A percentile compares a stretch with the other conserved stretches of the same genome.
Conservation (phyloP, 2,329 filamentous ascomycete species). For the Botrytis cinerea region DNA sequence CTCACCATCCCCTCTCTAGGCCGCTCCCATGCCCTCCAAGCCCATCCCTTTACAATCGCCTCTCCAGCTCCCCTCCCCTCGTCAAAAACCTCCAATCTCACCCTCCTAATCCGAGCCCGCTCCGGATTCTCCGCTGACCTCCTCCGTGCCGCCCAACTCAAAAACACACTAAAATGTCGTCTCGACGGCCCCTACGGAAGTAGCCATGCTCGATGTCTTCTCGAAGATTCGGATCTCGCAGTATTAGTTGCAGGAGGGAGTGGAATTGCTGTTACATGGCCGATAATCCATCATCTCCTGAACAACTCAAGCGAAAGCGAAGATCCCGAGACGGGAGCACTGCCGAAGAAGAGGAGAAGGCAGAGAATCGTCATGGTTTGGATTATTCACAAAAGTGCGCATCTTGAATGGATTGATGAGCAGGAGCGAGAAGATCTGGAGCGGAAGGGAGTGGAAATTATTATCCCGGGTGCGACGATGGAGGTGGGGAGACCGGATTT, state of each 20-base stretch:
- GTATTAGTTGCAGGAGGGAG: constrained; percentile 64
- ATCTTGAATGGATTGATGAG: constrained; percentile 55
- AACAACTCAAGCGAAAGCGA: constrained; percentile 30
- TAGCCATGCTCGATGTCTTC: constrained; percentile 54
- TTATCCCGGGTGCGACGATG: constrained; percentile 56
- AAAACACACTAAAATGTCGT: constrained; percentile 49
- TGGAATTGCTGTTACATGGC: constrained; percentile 65
- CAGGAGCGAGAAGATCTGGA: constrained; percentile 52
- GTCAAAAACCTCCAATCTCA: constrained; percentile 52
- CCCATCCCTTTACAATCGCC: constrained; percentile 68
- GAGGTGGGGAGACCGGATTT: constrained; percentile 58
- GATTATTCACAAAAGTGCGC: constrained; percentile 56
- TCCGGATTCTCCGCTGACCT: constrained; percentile 60
- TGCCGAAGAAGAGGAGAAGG: constrained; percentile 23
- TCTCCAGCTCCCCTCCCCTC: constrained; percentile 53
- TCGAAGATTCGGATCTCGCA: constrained; percentile 51
- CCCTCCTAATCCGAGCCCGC: constrained; percentile 60
- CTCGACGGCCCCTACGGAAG: constrained; percentile 69
- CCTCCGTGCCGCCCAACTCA: constrained; percentile 51
- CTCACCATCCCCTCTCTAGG: constrained; percentile 58
- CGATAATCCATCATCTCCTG: constrained; percentile 56
- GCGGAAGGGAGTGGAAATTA: constrained; percentile 52
- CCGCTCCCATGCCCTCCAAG: constrained; percentile 55
- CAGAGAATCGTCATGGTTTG: constrained; percentile 56
- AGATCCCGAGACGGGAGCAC: constrained; percentile 30